phyloP scores from a whole-genome alignment of 495 filamentous ascomycete species.

The Aspergillus asperescens region DNA sequence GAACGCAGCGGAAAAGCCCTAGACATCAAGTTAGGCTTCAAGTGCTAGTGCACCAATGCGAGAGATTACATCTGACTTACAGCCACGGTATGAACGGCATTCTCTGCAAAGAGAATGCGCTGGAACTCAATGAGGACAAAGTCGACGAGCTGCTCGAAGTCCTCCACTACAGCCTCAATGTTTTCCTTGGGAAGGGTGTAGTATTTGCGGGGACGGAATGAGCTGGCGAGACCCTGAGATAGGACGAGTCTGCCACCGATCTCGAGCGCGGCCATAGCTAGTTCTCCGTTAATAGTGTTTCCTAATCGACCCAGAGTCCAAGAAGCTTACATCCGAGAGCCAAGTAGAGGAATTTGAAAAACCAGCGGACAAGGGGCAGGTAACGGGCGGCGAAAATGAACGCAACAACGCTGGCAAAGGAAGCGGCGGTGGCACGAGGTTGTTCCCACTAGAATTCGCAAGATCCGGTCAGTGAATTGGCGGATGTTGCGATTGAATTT shows the following conservation, averaged over 20 bases:
- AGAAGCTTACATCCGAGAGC: slow-evolving; percentile 55
- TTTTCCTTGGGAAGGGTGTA: slow-evolving; percentile 85
- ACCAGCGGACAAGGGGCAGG: slow-evolving; percentile 79
- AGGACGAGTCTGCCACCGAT: slow-evolving; percentile 68
- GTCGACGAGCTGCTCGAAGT: slow-evolving; percentile 87
- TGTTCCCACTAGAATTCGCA: slow-evolving; percentile 54
- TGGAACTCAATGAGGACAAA: slow-evolving; percentile 97
- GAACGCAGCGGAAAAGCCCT: slow-evolving; percentile 78
- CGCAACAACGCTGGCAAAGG: slow-evolving; percentile 65
- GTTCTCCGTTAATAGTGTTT: background rate
- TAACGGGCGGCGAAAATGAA: slow-evolving; percentile 90
- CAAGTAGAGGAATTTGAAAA: slow-evolving; percentile 78
- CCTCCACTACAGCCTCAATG: slow-evolving; percentile 71
- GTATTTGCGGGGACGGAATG: slow-evolving; percentile 86
- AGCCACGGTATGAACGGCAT: slow-evolving; percentile 69
- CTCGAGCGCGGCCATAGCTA: slow-evolving; percentile 72
- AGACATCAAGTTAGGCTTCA: slow-evolving; percentile 1
- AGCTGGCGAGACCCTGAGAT: slow-evolving; percentile 72
- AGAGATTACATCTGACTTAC: slow-evolving; percentile 47
- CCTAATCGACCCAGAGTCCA: background rate
- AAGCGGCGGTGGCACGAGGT: slow-evolving; percentile 76
- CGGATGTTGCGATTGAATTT: background rate
- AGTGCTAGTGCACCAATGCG: background rate
- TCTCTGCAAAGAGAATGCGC: slow-evolving; percentile 92
- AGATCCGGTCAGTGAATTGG: background rate